A percentile compares a stretch with the other conserved stretches of the same genome.
These are phyloP conservation scores for Fusarium miscanthi DNA, from an alignment of 2,329 filamentous ascomycete genomes.

Conservation along the genomic window DNA sequence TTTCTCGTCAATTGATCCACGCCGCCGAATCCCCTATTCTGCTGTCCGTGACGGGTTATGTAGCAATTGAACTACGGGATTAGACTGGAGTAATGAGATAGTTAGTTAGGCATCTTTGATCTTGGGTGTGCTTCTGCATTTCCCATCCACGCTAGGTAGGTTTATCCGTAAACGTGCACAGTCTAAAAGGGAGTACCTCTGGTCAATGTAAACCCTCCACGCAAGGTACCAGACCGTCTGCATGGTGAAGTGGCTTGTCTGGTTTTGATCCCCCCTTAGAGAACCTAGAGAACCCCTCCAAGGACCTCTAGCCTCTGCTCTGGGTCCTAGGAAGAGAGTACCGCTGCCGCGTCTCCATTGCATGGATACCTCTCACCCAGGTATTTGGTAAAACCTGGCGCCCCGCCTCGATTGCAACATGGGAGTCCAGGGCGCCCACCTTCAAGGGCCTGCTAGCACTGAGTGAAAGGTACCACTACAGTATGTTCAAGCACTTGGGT, in stretches of 20 bases:
- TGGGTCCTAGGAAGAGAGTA: slow-evolving; percentile 31
- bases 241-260: slow-evolving; percentile 35
- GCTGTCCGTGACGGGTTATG: background rate
- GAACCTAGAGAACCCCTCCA: slow-evolving; percentile 23
- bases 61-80: background rate
- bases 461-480: slow-evolving; percentile 21
- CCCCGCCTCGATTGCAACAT: slow-evolving; percentile 34
- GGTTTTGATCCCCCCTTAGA: slow-evolving; percentile 14
- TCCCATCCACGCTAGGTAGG: slow-evolving; percentile 22
- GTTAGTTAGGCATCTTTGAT: background rate
- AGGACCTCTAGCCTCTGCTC: slow-evolving; percentile 29
- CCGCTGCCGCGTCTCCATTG: slow-evolving; percentile 37
- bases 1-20: slow-evolving; percentile 2
- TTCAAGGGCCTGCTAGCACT: slow-evolving; percentile 32
- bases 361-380: slow-evolving; percentile 38
- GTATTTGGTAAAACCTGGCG: slow-evolving; percentile 40
- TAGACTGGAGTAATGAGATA: background rate
- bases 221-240: slow-evolving; percentile 29
- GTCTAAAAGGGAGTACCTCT: slow-evolving; percentile 29
- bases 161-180: slow-evolving; percentile 26
- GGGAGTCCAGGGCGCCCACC: slow-evolving; percentile 25
- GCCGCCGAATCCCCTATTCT: slow-evolving; percentile 20
- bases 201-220: slow-evolving; percentile 27
- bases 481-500: slow-evolving; percentile 25
- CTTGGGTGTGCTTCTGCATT: slow-evolving; percentile 32